Evolutionary conservation across 805 yeast genomes (phyloP), one percentile per base, ranked within the genome.

Genomic region (Dipodascus geniculatus): DNA sequence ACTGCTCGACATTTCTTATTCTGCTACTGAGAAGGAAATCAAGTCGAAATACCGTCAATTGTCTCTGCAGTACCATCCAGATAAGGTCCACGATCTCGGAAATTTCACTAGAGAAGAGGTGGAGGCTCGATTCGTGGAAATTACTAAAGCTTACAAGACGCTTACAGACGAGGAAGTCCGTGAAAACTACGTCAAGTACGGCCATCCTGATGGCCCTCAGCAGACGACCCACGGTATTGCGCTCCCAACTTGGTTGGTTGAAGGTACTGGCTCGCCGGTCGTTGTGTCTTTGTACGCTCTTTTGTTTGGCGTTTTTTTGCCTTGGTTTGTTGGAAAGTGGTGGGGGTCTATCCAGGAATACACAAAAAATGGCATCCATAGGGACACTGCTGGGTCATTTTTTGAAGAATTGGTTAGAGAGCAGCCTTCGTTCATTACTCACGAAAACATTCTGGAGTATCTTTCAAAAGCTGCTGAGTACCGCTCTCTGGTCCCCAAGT

Each of bases 121-220:
- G 68, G 97, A 91, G 69, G 81, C 83, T 53, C 78, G 78, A 47
- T 93, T 80, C 68, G 91, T 90, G 42, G 75, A 80, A 60, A 85
- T 93, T 62, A 83, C 87, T 55, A 86, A 87, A 69, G 99, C 99
- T 23, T 89, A 95, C 71, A 86, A 89, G 69, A 87, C 99, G 1
- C 77, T 93, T 58, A 95, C 99, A 14, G 98, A 93, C 69, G 96
- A 87, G 60, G 77, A 74, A 9, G 81, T 87, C 2, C 85, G 81
- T 62, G 87, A 86, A 61, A 93, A 93, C 66, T 89, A 79, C 67
- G 72, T 83, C 62, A 82, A 80, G 61, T 93, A 84, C 64, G 99
- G 99, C 51, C 96, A 95, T 66, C 99, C 99, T 2, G 99, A 93
- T 71, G 99, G 99, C 48, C 96, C 95, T 47, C 96, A 87, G 68